These are phyloP conservation scores for Beta vulgaris DNA, from an alignment of 148 eudicot species.

Conservation along the genomic window DNA sequence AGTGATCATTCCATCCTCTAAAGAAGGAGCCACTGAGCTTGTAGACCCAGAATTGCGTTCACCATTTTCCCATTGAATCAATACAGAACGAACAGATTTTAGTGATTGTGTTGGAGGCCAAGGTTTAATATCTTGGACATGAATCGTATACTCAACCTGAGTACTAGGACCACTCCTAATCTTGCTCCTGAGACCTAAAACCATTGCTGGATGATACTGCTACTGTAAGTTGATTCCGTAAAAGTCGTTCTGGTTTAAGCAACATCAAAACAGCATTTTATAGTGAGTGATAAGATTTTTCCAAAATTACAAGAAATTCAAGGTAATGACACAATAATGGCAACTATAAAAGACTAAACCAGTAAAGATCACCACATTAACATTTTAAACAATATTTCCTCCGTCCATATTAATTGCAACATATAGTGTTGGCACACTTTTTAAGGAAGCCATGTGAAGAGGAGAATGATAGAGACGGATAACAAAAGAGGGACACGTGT, in stretches of 20 bases:
- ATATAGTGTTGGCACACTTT: too few relatives aligned
- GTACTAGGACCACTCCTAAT: constrained; percentile 59
- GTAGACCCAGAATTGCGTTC: constrained; percentile 66
- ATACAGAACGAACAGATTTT: constrained; percentile 60
- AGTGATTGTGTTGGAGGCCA: constrained; percentile 96
- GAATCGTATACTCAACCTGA: constrained; percentile 60
- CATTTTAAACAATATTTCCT: too few relatives aligned
- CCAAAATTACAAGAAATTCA: background rate
- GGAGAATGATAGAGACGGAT: too few relatives aligned
- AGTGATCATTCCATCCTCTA: constrained; percentile 69
- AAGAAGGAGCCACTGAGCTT: constrained; percentile 56
- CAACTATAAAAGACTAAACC: background rate
- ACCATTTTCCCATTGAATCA: constrained; percentile 85
- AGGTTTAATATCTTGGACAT: constrained; percentile 82
- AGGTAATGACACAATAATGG: background rate
- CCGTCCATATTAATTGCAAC: too few relatives aligned
- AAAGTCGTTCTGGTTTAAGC: background rate
- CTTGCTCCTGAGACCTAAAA: constrained; percentile 61
- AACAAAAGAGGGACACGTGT: too few relatives aligned
- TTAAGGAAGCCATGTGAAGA: too few relatives aligned
- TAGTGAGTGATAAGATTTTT: background rate
- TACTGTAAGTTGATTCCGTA: background rate
- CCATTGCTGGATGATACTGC: constrained; percentile 36
- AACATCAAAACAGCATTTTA: background rate
- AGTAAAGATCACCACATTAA: background rate